Evolutionary conservation across 345 rosid genomes (phyloP).

Genomic region (Geranium rotundifolium): DNA sequence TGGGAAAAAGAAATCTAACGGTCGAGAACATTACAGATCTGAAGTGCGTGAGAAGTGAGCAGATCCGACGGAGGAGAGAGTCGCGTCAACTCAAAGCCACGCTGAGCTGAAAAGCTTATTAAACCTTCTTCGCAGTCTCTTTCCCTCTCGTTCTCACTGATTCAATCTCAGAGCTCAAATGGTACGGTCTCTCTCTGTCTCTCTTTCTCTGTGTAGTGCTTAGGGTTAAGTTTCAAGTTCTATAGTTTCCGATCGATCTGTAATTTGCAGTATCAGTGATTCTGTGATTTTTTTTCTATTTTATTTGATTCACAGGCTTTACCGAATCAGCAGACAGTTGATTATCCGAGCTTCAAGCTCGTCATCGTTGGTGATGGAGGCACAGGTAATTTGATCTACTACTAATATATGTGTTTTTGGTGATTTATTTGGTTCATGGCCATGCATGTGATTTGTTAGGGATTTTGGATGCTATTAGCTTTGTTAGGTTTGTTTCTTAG

Average conservation of each 20-base stretch:
- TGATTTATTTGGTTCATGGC: not conserved
- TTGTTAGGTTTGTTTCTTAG: too few relatives aligned
- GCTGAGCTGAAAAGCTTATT: not conserved
- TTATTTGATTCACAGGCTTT: conserved; percentile 10
- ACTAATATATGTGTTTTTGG: not conserved
- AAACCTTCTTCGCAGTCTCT: not conserved
- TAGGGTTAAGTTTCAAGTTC: too few relatives aligned
- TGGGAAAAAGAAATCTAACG: too few relatives aligned
- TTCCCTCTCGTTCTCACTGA: not conserved
- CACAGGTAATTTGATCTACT: conserved; percentile 16
- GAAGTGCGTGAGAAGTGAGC: not conserved
- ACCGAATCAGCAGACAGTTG: conserved; percentile 21
- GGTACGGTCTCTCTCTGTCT: not conserved
- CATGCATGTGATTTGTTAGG: not conserved
- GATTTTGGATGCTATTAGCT: too few relatives aligned
- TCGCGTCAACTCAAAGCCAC: conserved; percentile 12
- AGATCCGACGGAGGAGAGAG: conserved; percentile 12
- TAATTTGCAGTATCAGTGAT: not conserved
- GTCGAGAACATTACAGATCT: too few relatives aligned
- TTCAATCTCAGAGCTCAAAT: too few relatives aligned
- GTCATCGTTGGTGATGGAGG: conserved; percentile 39
- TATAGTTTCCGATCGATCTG: too few relatives aligned
- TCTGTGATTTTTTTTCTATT: not conserved
- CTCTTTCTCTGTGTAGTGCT: not conserved
- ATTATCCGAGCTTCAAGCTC: conserved; percentile 36